A percentile compares a stretch with the other conserved stretches of the same genome.
phyloP scores from a whole-genome alignment of 495 filamentous ascomycete genomes.

The Acidiella bohemica region DNA sequence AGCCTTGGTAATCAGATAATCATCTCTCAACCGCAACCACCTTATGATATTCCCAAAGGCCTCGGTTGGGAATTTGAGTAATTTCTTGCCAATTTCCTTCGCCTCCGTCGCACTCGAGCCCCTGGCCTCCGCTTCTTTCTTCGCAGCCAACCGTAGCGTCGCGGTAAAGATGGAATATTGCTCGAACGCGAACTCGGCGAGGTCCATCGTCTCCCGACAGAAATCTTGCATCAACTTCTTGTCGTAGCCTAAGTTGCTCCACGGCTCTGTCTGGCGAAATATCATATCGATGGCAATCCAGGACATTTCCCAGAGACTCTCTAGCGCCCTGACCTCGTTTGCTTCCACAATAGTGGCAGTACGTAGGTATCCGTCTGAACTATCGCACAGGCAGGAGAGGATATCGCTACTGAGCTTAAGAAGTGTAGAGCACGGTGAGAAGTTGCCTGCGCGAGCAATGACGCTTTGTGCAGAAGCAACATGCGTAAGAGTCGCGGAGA shows the following conservation, averaged over 20 bases:
- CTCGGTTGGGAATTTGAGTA: constrained; percentile 47
- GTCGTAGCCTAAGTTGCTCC: constrained; percentile 55
- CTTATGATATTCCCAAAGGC: constrained; percentile 58
- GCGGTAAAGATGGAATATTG: constrained; percentile 66
- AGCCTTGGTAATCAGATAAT: constrained; percentile 62
- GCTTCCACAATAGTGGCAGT: constrained; percentile 43
- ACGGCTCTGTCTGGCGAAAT: constrained; percentile 69
- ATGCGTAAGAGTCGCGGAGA: constrained; percentile 46
- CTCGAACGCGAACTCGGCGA: constrained; percentile 71
- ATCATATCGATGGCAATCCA: constrained; percentile 69
- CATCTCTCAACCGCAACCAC: constrained; percentile 74
- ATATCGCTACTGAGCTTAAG: constrained; percentile 63
- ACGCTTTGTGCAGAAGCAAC: constrained; percentile 46
- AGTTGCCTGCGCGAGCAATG: constrained; percentile 45
- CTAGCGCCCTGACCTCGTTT: constrained; percentile 45
- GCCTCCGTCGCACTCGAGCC: too few species aligned
- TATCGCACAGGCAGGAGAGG: constrained; percentile 69
- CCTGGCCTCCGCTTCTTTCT: constrained; percentile 27
- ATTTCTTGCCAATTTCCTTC: constrained; percentile 28
- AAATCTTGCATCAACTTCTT: constrained; percentile 76
- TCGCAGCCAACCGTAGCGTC: constrained; percentile 39
- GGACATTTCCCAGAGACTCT: constrained; percentile 65
- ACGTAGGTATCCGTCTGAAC: constrained; percentile 63
- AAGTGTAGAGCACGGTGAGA: constrained; percentile 54
- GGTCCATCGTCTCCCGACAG: constrained; percentile 83